These are phyloP conservation scores for Phytophthora pluvialis DNA, from an alignment of 352 stramenopile species.

Conservation along the genomic window DNA sequence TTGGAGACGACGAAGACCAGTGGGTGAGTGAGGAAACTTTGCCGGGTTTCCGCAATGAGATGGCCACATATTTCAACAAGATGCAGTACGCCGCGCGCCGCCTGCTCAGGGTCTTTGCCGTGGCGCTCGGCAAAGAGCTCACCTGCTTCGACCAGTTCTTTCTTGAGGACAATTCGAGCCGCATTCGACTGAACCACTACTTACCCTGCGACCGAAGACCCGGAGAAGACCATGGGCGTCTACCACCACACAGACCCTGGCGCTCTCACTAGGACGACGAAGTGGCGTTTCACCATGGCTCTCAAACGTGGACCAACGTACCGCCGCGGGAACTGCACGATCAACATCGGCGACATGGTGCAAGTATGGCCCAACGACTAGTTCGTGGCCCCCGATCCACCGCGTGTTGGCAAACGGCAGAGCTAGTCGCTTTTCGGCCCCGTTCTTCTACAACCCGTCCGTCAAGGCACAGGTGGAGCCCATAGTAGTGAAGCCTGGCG, in stretches of 20 bases:
- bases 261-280: slow-evolving; percentile 56
- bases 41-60: slow-evolving; percentile 57
- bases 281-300: slow-evolving; percentile 46
- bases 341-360: slow-evolving; percentile 73
- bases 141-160: slow-evolving; percentile 68
- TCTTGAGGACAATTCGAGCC: slow-evolving; percentile 77
- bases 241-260: slow-evolving; percentile 38
- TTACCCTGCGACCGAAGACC: slow-evolving; percentile 65
- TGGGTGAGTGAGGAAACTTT: slow-evolving; percentile 54
- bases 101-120: slow-evolving; percentile 56
- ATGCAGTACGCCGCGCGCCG: slow-evolving; percentile 56
- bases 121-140: slow-evolving; percentile 44
- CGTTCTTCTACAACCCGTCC: slow-evolving; percentile 73
- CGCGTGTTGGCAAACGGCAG: slow-evolving; percentile 47
- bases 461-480: slow-evolving; percentile 67
- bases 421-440: slow-evolving; percentile 46
- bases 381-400: slow-evolving; percentile 58
- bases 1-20: slow-evolving; percentile 89
- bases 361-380: slow-evolving; percentile 66
- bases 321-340: slow-evolving; percentile 54
- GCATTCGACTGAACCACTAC: slow-evolving; percentile 92
- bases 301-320: slow-evolving; percentile 50
- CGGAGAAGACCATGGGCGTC: slow-evolving; percentile 44
- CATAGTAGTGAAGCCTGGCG: slow-evolving; percentile 41
- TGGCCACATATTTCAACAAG: slow-evolving; percentile 45